These are phyloP conservation scores for Tulasnella sp. DNA, from an alignment of 768 basidiomycete genomes.

Conservation along the genomic window DNA sequence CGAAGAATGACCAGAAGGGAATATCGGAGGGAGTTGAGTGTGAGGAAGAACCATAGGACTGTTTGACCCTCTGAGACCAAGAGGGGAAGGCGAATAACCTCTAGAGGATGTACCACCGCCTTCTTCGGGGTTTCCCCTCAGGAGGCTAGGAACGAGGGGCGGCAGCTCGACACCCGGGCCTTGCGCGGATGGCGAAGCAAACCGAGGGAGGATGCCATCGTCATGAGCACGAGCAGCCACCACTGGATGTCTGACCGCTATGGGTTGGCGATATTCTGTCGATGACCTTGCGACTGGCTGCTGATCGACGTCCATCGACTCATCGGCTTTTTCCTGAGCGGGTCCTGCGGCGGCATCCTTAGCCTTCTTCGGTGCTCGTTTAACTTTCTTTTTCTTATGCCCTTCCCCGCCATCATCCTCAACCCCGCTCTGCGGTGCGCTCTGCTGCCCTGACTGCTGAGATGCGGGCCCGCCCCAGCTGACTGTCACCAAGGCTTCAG, in stretches of 20 bases:
- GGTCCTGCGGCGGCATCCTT: slow-evolving; percentile 20
- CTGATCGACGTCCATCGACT: slow-evolving; percentile 28
- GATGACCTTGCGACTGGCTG: background rate
- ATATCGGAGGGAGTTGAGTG: slow-evolving; percentile 27
- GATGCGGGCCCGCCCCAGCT: slow-evolving; percentile 51
- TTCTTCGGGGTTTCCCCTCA: slow-evolving; percentile 1
- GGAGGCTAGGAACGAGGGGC: slow-evolving; percentile 21
- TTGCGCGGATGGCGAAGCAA: slow-evolving; percentile 26
- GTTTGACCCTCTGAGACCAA: background rate
- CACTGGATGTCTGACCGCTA: slow-evolving; percentile 6
- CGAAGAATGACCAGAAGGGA: slow-evolving; percentile 13
- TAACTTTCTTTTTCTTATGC: slow-evolving; percentile 35
- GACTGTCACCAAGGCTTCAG: slow-evolving; percentile 84
- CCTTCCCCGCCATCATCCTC: slow-evolving; percentile 49
- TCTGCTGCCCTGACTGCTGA: slow-evolving; percentile 40
- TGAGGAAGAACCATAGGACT: slow-evolving; percentile 31
- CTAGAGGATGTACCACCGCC: slow-evolving; percentile 4
- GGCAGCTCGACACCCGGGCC: slow-evolving; percentile 24
- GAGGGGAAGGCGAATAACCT: slow-evolving; percentile 26
- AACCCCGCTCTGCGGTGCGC: slow-evolving; percentile 45
- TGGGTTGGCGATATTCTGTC: background rate
- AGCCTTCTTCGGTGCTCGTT: slow-evolving; percentile 28
- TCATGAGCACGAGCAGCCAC: slow-evolving; percentile 18
- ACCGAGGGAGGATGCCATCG: slow-evolving; percentile 18
- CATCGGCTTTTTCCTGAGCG: slow-evolving; percentile 31